Evolutionary conservation across 2,329 filamentous ascomycete species (phyloP), one percentile per base, ranked within the genome.

Genomic region (Cercospora citrullina): DNA sequence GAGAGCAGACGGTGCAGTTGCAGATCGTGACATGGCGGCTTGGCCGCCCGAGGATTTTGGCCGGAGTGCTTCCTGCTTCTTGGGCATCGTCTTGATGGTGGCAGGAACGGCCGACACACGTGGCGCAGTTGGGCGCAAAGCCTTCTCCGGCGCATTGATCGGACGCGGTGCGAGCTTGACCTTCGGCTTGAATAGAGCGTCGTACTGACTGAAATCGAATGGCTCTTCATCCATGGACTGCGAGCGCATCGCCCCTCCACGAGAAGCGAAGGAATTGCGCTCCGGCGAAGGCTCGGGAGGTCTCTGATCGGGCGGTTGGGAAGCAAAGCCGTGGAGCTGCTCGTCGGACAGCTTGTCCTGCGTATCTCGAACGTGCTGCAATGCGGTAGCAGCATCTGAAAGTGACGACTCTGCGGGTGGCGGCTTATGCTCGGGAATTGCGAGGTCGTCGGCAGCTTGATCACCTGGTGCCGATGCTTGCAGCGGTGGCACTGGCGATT

Each of bases 81-180:
- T 77, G 36, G 62, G 60, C n/a, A 63, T 64, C 30, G 72, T 69
- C 59, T 72, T 70, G 65, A 75, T 71, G 55, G 64, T 72, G 57
- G 73, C 70, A 64, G 76, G 76, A 55, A 79, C 51, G 30, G 74
- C 69, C 51, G 75, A 69, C 48, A 76, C 91, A 85, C 87, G 85
- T 71, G 75, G 70, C 81, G 75, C 66, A 84, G 71, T 83, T 80
- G 48, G 86, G 82, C 69, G 93, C 90, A 51, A 89, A 77, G 69
- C 65, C 64, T 68, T 73, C 6, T 76, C 74, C n/a, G 68, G 64
- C 21, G 68, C 42, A 42, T 70, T 68, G 2, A 93, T 94, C 28
- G 93, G 93, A 57, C 94, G 87, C 9, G 95, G 94, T 1, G 90
- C 95, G 53, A 97, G 87, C 80, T 96, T 97, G 65, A 97, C 89